Base-by-base conservation (phyloP, 176 grass and related monocot genomes). In the Aegilops longissima region DNA sequence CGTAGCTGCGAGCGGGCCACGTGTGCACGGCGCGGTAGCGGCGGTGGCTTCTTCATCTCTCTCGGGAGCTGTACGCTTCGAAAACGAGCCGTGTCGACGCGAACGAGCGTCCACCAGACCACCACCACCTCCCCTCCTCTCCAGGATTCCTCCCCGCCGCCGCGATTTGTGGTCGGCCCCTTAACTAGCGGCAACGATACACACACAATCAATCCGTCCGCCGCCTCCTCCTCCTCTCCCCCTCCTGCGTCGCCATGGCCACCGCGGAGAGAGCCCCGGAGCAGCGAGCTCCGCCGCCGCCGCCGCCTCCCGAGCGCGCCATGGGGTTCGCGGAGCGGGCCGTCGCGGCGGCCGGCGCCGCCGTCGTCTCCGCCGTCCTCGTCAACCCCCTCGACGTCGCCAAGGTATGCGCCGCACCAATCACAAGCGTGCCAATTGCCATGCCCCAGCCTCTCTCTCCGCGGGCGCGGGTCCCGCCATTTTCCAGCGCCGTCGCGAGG, bases 361-460 rank as follows among this genome's bases (percentile, higher is more conserved):
- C 93, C 84, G 54, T 98, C 74, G 14, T 95, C 70, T 98, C 96
- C 64, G 93, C 96, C 70, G 35, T 95, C 39, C 78, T 98, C 75
- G 96, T 98, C 81, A 98, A 98, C 61, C 96, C 96, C 17, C 96
- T 98, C 77, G 96, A 98, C 73, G 96, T 98, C 73, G 96, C 93
- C 40, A 98, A 94, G 96, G 96, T 95, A 68, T 11, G 69, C 27
- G 12, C 62, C 35, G 24, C 70, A n/a, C 54, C 61, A 24, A 9
- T 21, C 51, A 54, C 51, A 52, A 49, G 14, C 51, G 51, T 54
- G 11, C 70, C 70, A 73, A 44, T 25, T 14, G 11, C 12, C 73
- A 51, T 29, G 13, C 42, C 5, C 39, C 38, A 24, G 38, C 4
- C 70, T 73, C 51, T 58, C 51, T 58, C 23, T 74, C 71, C 52